Conservation (phyloP, 139 green algal genomes). For the Picochlorum sp. region DNA sequence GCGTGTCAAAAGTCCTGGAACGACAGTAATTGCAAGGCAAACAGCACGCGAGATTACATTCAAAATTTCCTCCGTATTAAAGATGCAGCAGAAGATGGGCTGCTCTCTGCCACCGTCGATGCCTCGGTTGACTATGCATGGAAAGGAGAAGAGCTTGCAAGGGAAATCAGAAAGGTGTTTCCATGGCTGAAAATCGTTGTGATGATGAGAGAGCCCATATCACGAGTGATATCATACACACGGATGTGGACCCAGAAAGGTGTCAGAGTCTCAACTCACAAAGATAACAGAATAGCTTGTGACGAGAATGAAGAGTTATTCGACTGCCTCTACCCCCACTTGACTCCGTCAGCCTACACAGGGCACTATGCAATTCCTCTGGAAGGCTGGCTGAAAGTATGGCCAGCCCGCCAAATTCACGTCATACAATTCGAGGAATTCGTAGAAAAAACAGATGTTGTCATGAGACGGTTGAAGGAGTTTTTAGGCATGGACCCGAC, state of each 20-base stretch:
- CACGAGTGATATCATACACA: constrained; percentile 9
- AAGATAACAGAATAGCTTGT: constrained; percentile 4
- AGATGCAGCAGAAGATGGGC: neutral
- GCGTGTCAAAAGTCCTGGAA: constrained; percentile 8
- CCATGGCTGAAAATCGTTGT: constrained; percentile 12
- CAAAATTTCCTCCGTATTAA: constrained; percentile 6
- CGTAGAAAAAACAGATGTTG: neutral
- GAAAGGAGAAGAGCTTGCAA: constrained; percentile 5
- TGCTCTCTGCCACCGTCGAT: constrained; percentile 4
- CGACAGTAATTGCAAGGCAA: constrained; percentile 7
- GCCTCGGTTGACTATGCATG: constrained; percentile 10
- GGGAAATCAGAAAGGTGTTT: constrained; percentile 10
- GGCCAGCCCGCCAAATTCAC: constrained; percentile 6
- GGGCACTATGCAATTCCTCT: constrained; percentile 7
- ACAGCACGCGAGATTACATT: neutral
- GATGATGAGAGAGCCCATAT: constrained; percentile 15
- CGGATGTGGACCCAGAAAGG: constrained; percentile 9
- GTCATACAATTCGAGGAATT: constrained; percentile 15
- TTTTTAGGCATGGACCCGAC: constrained; percentile 14
- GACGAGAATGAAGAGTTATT: neutral
- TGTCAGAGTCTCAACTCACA: neutral
- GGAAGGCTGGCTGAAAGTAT: constrained; percentile 11
- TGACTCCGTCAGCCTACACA: neutral
- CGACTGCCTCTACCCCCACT: neutral
- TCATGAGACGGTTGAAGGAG: constrained; percentile 5